Evolutionary conservation across 2,329 filamentous ascomycete genomes (phyloP), one percentile per base, ranked within the genome.

Genomic region (Dryadomyces quercivorus): DNA sequence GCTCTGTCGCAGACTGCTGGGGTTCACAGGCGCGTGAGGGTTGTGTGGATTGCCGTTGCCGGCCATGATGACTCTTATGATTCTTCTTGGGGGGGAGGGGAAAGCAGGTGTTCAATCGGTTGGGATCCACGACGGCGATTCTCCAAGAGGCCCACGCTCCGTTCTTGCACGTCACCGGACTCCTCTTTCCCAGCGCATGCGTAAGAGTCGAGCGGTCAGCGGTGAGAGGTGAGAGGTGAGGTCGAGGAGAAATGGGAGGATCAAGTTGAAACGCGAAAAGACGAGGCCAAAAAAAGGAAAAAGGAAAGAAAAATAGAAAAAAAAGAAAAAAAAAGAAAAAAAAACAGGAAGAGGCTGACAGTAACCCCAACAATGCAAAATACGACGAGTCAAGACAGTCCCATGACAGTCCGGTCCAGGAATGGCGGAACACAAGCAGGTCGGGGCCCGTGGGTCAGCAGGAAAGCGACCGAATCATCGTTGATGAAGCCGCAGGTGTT

Each of bases 1-100:
- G 63, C 70, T 71, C 57, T 75, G 71, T 31, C 74, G 72, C 48
- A 77, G 67, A 16, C 69, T 65, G 61, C 73, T 75, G 8, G 72
- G 74, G 54, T 73, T 69, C 26, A 31, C 26, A 31, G 26, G 26
- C 26, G 26, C 26, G 22, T 65, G 58, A 13, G 75, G 72, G 10
- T 66, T 66, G 57, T 74, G 73, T 50, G 21, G 31, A 21, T 40
- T 13, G 38, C 7, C 31, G 15, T 12, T 38, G 50, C 38, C 26
- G 13, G 16, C 36, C 34, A 31, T 31, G n/a, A 50, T 50, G 46
- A 26, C 46, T 36, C 26, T 31, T n/a, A n/a, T n/a, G n/a, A n/a
- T n/a, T 31, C 26, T 31, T 31, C 8, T n/a, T n/a, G n/a, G n/a
- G n/a, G 26, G 26, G 8, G 26, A 31, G 26, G 26, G 26, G 26